Percentiles rank a stretch among this genome's conserved stretches.
These are phyloP conservation scores for Wilcoxina mikolae DNA, from an alignment of 495 filamentous ascomycete genomes.

Conservation along the genomic window DNA sequence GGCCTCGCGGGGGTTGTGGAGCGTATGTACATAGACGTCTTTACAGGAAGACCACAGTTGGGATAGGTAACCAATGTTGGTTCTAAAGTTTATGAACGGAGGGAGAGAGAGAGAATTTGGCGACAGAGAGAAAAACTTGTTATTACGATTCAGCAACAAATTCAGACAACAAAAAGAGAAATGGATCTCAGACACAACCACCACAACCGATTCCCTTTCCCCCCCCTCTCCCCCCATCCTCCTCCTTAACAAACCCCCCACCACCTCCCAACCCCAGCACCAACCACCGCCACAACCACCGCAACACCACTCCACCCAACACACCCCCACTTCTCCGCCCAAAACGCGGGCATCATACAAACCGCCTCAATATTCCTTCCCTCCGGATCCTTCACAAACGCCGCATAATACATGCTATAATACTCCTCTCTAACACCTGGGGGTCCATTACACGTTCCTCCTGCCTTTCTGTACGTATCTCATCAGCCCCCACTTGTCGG, in stretches of 20 bases:
- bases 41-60: too few relatives aligned
- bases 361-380: slow-evolving; percentile 6
- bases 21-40: too few relatives aligned
- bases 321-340: neutral
- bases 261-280: neutral
- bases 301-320: neutral
- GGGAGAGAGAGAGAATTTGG: too few relatives aligned
- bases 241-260: neutral
- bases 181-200: too few relatives aligned
- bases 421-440: slow-evolving; percentile 5
- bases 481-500: neutral
- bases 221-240: neutral
- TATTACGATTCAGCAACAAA: too few relatives aligned
- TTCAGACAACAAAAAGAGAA: too few relatives aligned
- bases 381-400: slow-evolving; percentile 7
- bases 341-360: neutral
- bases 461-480: neutral
- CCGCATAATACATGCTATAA: slow-evolving; percentile 2
- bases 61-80: too few relatives aligned
- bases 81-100: too few relatives aligned
- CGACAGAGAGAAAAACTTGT: too few relatives aligned
- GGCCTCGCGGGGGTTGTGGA: too few relatives aligned
- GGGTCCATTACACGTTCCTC: slow-evolving; percentile 7
- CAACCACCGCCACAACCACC: neutral
- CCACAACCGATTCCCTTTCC: too few relatives aligned